Evolutionary conservation across 345 rosid genomes (phyloP), one percentile per base, ranked within the genome.

Genomic region (Heritiera littoralis): DNA sequence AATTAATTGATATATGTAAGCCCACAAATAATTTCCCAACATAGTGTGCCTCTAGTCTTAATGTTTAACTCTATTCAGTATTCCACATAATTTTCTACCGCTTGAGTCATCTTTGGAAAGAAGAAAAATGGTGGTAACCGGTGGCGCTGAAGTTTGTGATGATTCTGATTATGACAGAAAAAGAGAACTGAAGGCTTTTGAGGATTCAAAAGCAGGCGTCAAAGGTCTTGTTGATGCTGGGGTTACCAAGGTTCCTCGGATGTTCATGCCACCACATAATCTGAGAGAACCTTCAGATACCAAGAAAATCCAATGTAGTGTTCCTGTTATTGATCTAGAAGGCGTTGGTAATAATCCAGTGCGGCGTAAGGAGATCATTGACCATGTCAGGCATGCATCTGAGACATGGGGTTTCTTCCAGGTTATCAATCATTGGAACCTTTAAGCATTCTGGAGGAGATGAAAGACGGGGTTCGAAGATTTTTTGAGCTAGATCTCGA

Each of bases 321-420:
- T 89, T 51, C 92, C 92, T 12, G 9, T 81, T 77, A 83, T 91
- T 72, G 87, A 88, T 78, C 82, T 89, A 12, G 17, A 66, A 61
- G 77, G 60, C 55, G 5, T 82, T 60, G 48, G 40, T 15, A 58
- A 10, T n/a, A 71, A 79, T 32, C 12, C 78, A 52, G 10, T 4
- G 23, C 51, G n/a, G 13, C 84, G 76, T 30, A 30, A 63, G 55
- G 59, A 66, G 59, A 70, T 83, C 1, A 75, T 85, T 4, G 76
- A 83, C 58, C 49, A 77, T 75, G 76, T 90, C 43, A 51, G 84
- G 67, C 72, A 58, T 0, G 87, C 88, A 4, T 80, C 85, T 0
- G 85, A 84, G 85, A 79, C 55, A 1, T 87, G 88, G 88, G 90
- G 89, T 5, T 82, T 90, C 58, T 87, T 90, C 65, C 91, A 88